Percentiles rank a stretch among this genome's conserved stretches.
These are phyloP conservation scores for Colletotrichum cereale DNA, from an alignment of 2,329 filamentous ascomycete species.

Conservation along the genomic window DNA sequence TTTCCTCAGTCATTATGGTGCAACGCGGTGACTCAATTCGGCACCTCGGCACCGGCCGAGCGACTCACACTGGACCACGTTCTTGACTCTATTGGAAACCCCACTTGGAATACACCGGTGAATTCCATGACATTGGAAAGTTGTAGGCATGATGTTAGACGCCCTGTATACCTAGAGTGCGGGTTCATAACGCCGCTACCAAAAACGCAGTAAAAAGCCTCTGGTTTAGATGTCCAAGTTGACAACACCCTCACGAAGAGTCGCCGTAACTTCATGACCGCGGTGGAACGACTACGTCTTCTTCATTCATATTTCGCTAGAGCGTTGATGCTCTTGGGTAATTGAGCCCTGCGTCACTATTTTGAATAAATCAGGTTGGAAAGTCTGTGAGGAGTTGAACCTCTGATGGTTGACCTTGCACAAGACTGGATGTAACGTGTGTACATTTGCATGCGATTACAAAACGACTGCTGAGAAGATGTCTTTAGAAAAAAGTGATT, in stretches of 20 bases:
- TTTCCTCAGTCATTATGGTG: background rate
- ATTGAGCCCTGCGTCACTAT: too few species aligned
- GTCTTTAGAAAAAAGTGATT: too few species aligned
- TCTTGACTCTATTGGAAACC: too few species aligned
- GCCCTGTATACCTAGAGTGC: background rate
- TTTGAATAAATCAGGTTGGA: background rate
- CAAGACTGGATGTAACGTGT: too few species aligned
- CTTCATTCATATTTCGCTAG: background rate
- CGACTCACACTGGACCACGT: background rate
- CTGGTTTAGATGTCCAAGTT: too few species aligned
- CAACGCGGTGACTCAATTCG: constrained; percentile 11
- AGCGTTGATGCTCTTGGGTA: background rate
- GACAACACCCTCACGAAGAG: too few species aligned
- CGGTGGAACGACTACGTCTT: too few species aligned
- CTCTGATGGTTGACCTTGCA: background rate
- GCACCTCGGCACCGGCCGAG: background rate
- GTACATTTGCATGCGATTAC: too few species aligned
- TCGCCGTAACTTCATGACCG: too few species aligned
- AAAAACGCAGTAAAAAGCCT: background rate
- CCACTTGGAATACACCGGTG: too few species aligned
- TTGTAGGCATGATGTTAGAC: background rate
- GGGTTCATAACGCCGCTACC: background rate
- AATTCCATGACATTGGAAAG: background rate
- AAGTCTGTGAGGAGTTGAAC: background rate
- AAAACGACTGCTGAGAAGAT: too few species aligned